Evolutionary conservation across 1,284 basidiomycete genomes (phyloP).

Genomic region (Tremellales sp.): DNA sequence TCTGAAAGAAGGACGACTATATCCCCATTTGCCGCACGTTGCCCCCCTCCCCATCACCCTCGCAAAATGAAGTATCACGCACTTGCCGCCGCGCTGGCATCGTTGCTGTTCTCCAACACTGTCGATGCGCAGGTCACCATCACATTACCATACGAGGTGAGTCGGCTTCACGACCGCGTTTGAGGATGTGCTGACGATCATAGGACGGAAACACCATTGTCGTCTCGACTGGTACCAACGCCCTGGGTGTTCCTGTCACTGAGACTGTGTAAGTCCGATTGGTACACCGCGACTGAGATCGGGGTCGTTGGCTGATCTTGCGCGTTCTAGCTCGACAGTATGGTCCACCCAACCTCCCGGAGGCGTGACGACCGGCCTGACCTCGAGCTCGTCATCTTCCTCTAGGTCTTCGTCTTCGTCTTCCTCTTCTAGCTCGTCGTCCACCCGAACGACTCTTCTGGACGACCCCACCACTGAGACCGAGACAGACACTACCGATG

Average conservation of each 20-base stretch:
- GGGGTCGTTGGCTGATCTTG: too few relatives aligned
- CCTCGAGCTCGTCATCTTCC: background rate
- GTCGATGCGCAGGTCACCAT: background rate
- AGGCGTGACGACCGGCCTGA: too few relatives aligned
- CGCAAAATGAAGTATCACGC: background rate
- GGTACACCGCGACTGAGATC: background rate
- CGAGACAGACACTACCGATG: background rate
- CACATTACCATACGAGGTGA: background rate
- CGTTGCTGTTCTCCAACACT: background rate
- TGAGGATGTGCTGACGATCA: background rate
- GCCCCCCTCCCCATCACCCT: background rate
- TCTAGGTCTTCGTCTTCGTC: background rate
- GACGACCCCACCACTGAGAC: background rate
- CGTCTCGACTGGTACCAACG: slow-evolving; percentile 26
- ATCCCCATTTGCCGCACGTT: background rate
- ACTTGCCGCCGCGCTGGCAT: background rate
- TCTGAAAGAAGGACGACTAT: too few relatives aligned
- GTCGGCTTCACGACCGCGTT: background rate
- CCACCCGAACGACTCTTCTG: background rate
- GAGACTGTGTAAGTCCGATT: slow-evolving; percentile 19
- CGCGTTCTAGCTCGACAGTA: background rate
- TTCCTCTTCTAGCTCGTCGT: background rate
- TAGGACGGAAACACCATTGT: slow-evolving; percentile 36
- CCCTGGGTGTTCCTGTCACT: slow-evolving; percentile 19
- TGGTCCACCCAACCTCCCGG: background rate